phyloP scores from a whole-genome alignment of 345 rosid genomes.

The Pistacia integerrima region DNA sequence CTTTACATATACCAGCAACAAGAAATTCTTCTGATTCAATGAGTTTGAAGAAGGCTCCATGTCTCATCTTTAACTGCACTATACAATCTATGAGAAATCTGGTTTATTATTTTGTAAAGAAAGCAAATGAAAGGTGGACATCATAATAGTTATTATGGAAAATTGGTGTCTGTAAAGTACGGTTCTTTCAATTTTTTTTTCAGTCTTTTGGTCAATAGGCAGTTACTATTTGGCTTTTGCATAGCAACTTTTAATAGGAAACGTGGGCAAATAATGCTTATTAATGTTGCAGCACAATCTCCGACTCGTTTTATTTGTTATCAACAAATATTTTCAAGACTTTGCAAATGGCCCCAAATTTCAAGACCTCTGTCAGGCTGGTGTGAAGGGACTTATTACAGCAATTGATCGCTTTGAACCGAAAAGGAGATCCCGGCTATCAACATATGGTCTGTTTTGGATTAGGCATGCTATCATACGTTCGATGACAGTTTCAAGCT shows the following conservation, averaged over 20 bases:
- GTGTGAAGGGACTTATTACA: conserved; percentile 82
- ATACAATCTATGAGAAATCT: too few species aligned
- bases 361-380: conserved; percentile 98
- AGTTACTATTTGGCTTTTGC: too few species aligned
- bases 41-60: too few species aligned
- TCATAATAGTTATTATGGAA: too few species aligned
- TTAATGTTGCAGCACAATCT: conserved; percentile 84
- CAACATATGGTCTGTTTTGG: conserved; percentile 92
- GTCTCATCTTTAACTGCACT: too few species aligned
- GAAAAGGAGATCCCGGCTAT: conserved; percentile 69
- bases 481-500: conserved; percentile 86
- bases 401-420: conserved; percentile 97
- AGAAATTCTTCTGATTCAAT: too few species aligned
- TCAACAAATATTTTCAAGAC: conserved; percentile 88
- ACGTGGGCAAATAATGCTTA: background rate
- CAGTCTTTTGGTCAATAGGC: too few species aligned
- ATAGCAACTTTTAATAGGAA: background rate
- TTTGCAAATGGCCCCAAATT: conserved; percentile 73
- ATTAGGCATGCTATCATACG: conserved; percentile 89
- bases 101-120: too few species aligned
- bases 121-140: too few species aligned
- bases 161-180: too few species aligned
- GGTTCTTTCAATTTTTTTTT: too few species aligned
- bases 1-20: background rate
- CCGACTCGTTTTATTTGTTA: conserved; percentile 82